Evolutionary conservation across 768 basidiomycete genomes (phyloP).

Genomic region (Gymnopilus junonius): DNA sequence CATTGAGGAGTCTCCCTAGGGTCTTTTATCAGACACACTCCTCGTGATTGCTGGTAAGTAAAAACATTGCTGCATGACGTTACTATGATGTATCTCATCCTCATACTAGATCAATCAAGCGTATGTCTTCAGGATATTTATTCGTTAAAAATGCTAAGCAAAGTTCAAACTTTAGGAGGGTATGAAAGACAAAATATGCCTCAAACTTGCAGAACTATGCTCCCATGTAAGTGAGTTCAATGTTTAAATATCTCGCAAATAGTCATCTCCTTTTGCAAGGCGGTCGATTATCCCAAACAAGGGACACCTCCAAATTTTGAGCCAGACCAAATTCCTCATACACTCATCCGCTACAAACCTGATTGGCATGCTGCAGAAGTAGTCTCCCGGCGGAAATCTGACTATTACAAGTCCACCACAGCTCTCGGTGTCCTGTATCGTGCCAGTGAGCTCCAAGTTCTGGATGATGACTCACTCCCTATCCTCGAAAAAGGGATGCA

Average conservation of each 20-base stretch:
- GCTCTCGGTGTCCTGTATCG: conserved; percentile 79
- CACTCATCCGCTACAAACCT: conserved; percentile 70
- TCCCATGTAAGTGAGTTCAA: conserved; percentile 41
- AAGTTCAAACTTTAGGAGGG: conserved; percentile 49
- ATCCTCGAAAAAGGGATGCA: conserved; percentile 18
- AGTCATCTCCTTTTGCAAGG: conserved; percentile 38
- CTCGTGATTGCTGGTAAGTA: conserved; percentile 69
- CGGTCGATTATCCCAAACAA: conserved; percentile 84
- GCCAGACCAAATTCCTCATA: conserved; percentile 47
- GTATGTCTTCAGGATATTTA: conserved; percentile 34
- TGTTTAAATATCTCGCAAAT: not conserved
- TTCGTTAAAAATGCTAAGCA: not conserved
- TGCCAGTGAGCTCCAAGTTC: conserved; percentile 56
- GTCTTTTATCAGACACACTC: conserved; percentile 69
- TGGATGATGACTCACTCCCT: conserved; percentile 10
- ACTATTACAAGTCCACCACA: conserved; percentile 73
- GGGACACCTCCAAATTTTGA: conserved; percentile 66
- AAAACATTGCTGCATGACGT: too few species aligned
- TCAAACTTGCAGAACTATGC: conserved; percentile 63
- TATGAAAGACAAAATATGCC: conserved; percentile 59
- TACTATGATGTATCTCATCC: too few species aligned
- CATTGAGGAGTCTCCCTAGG: conserved; percentile 41
- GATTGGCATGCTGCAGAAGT: conserved; percentile 78
- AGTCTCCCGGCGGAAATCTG: conserved; percentile 52
- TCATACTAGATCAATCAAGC: conserved; percentile 68